Percentiles rank a stretch among this genome's conserved stretches.
Conservation (phyloP, 2,329 filamentous ascomycete genomes). For the Pestalotiopsis sp. region DNA sequence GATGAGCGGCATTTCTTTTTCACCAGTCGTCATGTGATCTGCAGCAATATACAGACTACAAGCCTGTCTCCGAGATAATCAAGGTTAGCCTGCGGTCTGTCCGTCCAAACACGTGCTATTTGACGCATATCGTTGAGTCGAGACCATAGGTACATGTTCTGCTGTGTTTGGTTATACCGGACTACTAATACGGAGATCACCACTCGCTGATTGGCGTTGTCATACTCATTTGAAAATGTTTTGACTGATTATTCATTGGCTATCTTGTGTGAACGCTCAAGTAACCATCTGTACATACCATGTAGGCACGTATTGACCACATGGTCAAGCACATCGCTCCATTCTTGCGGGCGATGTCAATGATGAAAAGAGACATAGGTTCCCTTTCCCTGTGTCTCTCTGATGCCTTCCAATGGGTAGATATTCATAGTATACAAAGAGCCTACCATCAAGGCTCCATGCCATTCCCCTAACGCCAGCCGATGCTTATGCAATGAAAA, state of each 20-base stretch:
- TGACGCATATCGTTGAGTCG: not conserved
- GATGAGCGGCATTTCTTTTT: too few species aligned
- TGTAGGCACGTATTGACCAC: not conserved
- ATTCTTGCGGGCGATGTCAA: not conserved
- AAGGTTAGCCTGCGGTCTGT: not conserved
- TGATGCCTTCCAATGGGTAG: not conserved
- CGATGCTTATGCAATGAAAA: constrained; percentile 14
- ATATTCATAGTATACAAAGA: not conserved
- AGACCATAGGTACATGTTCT: not conserved
- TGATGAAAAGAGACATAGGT: not conserved
- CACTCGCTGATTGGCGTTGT: not conserved
- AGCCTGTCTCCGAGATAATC: too few species aligned
- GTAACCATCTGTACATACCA: not conserved
- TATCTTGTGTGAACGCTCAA: not conserved
- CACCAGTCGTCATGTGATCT: too few species aligned
- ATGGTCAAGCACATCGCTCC: not conserved
- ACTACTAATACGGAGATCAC: not conserved
- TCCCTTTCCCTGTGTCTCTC: not conserved
- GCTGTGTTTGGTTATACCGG: not conserved
- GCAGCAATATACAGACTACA: too few species aligned
- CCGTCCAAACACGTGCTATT: not conserved
- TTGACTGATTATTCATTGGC: not conserved
- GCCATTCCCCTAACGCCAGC: constrained; percentile 14
- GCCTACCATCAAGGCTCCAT: constrained; percentile 2
- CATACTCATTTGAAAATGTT: not conserved